These are phyloP conservation scores for Gonapodya sp. DNA, from an alignment of 192 early-diverging fungal genomes.

Conservation along the genomic window DNA sequence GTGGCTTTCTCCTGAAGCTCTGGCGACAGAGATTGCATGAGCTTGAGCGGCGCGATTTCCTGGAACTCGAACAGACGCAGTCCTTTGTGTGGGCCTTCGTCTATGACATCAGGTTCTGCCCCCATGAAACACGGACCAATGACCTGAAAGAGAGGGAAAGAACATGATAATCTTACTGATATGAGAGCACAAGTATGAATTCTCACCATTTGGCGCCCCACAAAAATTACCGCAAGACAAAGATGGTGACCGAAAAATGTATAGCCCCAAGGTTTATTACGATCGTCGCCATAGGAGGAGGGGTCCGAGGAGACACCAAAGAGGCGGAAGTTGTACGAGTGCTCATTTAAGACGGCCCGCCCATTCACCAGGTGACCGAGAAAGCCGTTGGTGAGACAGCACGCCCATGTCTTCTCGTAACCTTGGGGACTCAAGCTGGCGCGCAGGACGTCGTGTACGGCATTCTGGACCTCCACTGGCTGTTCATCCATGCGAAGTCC, in stretches of 20 bases:
- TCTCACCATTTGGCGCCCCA: background rate
- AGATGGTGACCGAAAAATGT: background rate
- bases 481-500: background rate
- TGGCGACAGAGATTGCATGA: background rate
- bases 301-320: background rate
- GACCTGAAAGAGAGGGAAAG: no score
- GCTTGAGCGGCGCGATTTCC: background rate
- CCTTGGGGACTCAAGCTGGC: background rate
- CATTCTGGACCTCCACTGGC: background rate
- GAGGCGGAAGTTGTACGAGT: constrained; percentile 3
- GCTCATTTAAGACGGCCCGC: background rate
- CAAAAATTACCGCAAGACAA: background rate
- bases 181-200: no score
- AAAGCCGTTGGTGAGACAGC: background rate
- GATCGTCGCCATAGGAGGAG: background rate
- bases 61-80: background rate
- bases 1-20: background rate
- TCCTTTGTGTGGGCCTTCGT: background rate
- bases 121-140: background rate
- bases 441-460: background rate
- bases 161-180: no score
- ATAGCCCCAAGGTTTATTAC: background rate
- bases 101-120: background rate
- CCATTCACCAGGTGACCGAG: background rate
- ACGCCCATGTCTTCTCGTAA: background rate